These are phyloP conservation scores for Psilocybe tampanensis DNA, from an alignment of 768 basidiomycete genomes.

Conservation along the genomic window DNA sequence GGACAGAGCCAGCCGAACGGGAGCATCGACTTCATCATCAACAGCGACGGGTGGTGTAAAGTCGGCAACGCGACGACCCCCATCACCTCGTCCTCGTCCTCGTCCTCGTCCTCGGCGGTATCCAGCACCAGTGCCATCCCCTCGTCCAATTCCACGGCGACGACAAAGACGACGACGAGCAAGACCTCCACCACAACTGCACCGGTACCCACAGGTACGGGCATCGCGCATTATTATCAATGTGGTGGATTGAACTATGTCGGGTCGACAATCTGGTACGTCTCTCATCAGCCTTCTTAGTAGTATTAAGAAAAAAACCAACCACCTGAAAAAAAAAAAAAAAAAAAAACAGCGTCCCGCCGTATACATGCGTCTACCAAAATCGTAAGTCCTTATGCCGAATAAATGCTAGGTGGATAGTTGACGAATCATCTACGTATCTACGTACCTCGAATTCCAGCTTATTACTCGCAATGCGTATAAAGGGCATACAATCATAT, in stretches of 20 bases:
- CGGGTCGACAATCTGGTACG: conserved; percentile 7
- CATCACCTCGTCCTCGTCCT: neutral
- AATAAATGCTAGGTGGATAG: neutral
- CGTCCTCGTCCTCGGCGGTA: neutral
- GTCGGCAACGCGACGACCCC: conserved; percentile 11
- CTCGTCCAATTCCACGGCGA: too few relatives aligned
- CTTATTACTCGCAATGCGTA: conserved; percentile 15
- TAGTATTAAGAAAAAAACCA: neutral
- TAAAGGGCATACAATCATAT: too few relatives aligned
- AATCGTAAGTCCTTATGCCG: conserved; percentile 3
- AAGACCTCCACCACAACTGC: too few relatives aligned
- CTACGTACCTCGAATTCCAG: neutral
- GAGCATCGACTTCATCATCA: conserved; percentile 30
- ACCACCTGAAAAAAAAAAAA: too few relatives aligned
- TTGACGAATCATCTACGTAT: too few relatives aligned
- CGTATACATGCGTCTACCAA: conserved; percentile 10
- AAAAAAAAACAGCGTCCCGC: neutral
- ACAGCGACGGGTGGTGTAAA: conserved; percentile 36
- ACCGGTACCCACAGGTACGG: neutral
- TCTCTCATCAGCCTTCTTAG: too few relatives aligned
- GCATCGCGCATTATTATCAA: conserved; percentile 14
- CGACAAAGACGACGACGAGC: too few relatives aligned
- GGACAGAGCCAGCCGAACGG: conserved; percentile 38
- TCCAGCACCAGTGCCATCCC: too few relatives aligned
- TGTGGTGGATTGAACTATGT: conserved; percentile 11